Evolutionary conservation across 2,329 filamentous ascomycete species (phyloP), one percentile per base, ranked within the genome.

Genomic region (Teratosphaeria epicoccoides): DNA sequence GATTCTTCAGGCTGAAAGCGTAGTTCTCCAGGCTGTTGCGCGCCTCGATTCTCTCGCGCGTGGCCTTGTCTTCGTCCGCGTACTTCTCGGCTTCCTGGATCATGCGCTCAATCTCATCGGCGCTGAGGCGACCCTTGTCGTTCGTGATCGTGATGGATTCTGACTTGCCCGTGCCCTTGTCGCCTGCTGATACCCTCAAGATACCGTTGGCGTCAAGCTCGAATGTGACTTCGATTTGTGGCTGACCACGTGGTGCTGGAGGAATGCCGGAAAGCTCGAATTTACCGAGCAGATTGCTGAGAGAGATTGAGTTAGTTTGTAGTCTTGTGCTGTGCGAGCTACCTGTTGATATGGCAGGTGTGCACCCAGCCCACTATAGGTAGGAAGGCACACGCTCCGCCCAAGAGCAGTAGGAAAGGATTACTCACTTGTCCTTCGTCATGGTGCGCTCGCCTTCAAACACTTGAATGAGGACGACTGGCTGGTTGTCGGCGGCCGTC

Each of bases 71-170:
- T 76, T 97, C 93, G 73, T 98, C 93, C 68, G 93, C 93, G 71
- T 90, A 97, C 77, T 96, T 88, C 83, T 97, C 93, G 56, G 93
- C 93, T 76, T 98, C 93, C 63, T 85, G 84, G 59, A 98, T 89
- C 93, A 98, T 98, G 73, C 93, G 93, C 73, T 97, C 91, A 64
- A 98, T 98, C 74, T 98, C 93, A 63, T 98, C 93, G 67, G 86
- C 85, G 65, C 86, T 89, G 49, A 98, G 85, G 71, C 93, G 91
- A 62, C 93, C 93, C 84, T 97, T 97, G 77, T 98, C 93, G 77
- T 98, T 97, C 76, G 87, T 97, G 71, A 98, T 98, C 64, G 93
- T 97, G 73, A 98, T 97, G 58, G 86, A 89, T 80, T 98, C 89
- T 58, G 81, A 83, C 82, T 97, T 96, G 73, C 93, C 93, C 66